Percentiles rank a stretch among this genome's conserved stretches.
Evolutionary conservation across 2,329 filamentous ascomycete species (phyloP).

Genomic region (Talaromyces sp.): DNA sequence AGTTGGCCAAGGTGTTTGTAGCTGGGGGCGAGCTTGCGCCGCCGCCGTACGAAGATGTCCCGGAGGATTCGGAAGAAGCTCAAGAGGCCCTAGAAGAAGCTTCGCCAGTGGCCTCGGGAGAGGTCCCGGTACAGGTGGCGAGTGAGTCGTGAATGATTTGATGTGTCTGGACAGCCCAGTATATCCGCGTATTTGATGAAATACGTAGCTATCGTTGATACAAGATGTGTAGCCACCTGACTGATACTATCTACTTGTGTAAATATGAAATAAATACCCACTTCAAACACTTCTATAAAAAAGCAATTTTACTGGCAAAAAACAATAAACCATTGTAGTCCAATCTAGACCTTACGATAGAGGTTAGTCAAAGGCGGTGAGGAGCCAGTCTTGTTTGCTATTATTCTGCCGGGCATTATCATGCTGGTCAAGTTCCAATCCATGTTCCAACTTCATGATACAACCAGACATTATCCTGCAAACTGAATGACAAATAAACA

Average conservation of each 20-base stretch:
- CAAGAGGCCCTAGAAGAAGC: not conserved
- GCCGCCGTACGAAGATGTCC: slow-evolving; percentile 23
- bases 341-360: not conserved
- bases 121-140: not conserved
- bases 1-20: slow-evolving; percentile 63
- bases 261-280: not conserved
- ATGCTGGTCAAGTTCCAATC: not conserved
- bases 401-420: not conserved
- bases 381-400: not conserved
- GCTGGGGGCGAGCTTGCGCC: slow-evolving; percentile 36
- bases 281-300: not conserved
- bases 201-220: not conserved
- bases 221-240: not conserved
- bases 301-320: not conserved
- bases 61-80: not conserved
- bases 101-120: not conserved
- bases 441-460: not conserved
- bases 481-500: not conserved
- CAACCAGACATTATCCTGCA: not conserved
- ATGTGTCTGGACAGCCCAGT: not conserved
- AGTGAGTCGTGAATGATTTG: not conserved
- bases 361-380: not conserved
- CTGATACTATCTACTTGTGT: not conserved
- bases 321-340: not conserved
- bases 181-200: not conserved